A percentile compares a stretch with the other conserved stretches of the same genome.
These are phyloP conservation scores for Phytophthora vignae DNA, from an alignment of 352 stramenopile species.

Conservation along the genomic window DNA sequence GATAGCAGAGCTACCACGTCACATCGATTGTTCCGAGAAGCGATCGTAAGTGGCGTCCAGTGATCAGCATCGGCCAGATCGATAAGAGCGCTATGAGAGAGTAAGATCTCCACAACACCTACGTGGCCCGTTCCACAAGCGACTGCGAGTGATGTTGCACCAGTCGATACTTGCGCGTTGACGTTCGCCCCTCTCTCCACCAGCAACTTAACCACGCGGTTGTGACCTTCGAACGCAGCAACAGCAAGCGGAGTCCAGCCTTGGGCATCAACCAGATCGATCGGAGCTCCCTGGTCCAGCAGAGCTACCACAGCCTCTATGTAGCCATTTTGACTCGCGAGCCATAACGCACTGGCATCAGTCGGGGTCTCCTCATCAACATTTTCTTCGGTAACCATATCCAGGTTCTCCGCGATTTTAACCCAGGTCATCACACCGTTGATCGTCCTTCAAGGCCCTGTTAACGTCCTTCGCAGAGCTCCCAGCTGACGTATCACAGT, in stretches of 20 bases:
- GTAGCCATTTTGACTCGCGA: not conserved
- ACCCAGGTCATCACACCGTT: too few relatives aligned
- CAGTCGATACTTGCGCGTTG: not conserved
- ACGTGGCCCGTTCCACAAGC: not conserved
- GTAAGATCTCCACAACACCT: not conserved
- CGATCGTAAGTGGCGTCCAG: not conserved
- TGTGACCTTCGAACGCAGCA: not conserved
- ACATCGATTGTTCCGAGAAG: not conserved
- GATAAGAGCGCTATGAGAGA: not conserved
- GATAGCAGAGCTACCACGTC: not conserved
- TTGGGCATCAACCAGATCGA: not conserved
- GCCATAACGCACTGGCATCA: not conserved
- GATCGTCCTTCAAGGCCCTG: too few relatives aligned
- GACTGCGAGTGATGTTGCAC: not conserved
- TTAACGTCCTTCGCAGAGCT: too few relatives aligned
- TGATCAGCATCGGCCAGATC: not conserved
- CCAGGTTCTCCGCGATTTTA: too few relatives aligned
- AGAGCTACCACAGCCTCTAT: not conserved
- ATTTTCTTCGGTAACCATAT: not conserved
- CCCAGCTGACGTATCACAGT: too few relatives aligned
- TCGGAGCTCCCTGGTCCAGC: not conserved
- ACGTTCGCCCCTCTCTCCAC: not conserved
- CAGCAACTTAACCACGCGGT: not conserved
- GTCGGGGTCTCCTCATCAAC: not conserved
- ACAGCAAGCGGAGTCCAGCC: not conserved